Percentiles rank a stretch among this genome's conserved stretches.
Conservation (phyloP, 1,284 basidiomycete genomes). For the Malassezia equina region DNA sequence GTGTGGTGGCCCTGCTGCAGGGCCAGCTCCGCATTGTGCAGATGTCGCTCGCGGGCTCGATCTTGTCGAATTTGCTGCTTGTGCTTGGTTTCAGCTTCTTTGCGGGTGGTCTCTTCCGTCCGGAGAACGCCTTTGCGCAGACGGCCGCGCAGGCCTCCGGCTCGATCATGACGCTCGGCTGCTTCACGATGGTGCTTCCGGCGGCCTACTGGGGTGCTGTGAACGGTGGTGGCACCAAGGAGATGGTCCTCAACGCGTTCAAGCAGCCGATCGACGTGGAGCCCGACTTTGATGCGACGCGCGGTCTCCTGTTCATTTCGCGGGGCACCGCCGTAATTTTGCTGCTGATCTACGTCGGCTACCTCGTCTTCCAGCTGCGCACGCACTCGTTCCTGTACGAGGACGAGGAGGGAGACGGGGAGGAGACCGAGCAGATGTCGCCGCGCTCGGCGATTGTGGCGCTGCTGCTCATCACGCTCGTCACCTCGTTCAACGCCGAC, state of each 20-base stretch:
- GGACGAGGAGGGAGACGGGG: constrained; percentile 32
- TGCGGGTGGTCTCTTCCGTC: constrained; percentile 43
- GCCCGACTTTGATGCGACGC: constrained; percentile 7
- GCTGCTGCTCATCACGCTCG: constrained; percentile 34
- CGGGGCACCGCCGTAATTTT: constrained; percentile 53
- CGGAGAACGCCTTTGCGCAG: constrained; percentile 42
- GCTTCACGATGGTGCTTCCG: constrained; percentile 82
- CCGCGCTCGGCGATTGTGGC: constrained; percentile 37
- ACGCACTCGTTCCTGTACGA: constrained; percentile 44
- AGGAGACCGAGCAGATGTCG: constrained; percentile 39
- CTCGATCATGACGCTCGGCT: constrained; percentile 70
- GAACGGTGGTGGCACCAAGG: constrained; percentile 1
- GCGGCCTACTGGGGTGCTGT: constrained; percentile 61
- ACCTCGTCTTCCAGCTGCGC: constrained; percentile 50
- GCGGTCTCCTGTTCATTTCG: constrained; percentile 43
- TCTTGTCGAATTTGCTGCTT: constrained; percentile 43
- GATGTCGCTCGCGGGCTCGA: constrained; percentile 41
- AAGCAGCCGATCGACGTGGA: constrained; percentile 16
- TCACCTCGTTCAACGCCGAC: constrained; percentile 45
- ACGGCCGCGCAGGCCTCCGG: constrained; percentile 44
- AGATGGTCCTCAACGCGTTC: constrained; percentile 38
- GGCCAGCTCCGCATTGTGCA: constrained; percentile 51
- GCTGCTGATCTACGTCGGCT: constrained; percentile 69
- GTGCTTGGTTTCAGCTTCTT: constrained; percentile 44
- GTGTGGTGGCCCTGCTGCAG: constrained; percentile 68